Evolutionary conservation across 108 stramenopile genomes (phyloP), one percentile per base, ranked within the genome.

Genomic region (Cyclotella baltica): DNA sequence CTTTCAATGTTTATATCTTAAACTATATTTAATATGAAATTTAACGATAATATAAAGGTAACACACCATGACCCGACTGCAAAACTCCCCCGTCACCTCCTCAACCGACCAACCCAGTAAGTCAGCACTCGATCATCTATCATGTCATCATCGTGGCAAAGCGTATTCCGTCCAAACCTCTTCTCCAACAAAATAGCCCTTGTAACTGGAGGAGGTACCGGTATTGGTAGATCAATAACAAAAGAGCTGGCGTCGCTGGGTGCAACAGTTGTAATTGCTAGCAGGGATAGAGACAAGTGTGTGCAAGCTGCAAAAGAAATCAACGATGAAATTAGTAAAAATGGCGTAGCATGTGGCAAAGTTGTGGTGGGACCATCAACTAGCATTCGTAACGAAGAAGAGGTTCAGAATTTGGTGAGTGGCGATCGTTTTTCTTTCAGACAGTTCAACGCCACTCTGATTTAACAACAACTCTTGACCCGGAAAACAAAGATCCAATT

Each of bases 181-280:
- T 94, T 95, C 66, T n/a, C 63, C 1, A 68, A 79, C 40, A 88
- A 93, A 75, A 83, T 90, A 13, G 94, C 92, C 0, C 64, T 97
- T 18, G 96, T 97, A 1, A 89, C 95, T 0, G 96, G 96, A 4
- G 96, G 96, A 20, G 95, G 95, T 2, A 93, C 86, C 9, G 96
- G 96, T 18, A 95, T 97, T 34, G 96, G 96, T 27, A 70, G 75
- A 25, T 55, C 85, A 11, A 91, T 94, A 57, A 84, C 90, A 1
- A 69, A 46, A 20, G 93, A 92, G 79, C 73, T 96, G 10, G 87
- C 91, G 10, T 52, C 64, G 3, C 62, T 89, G 19, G 94, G 94
- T 33, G 93, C 89, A 19, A 88, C 77, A 11, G 94, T 96, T 0
- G 85, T 92, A 0, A 97, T 97, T 73, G 87, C 94, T 1, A 85